Evolutionary conservation across 1,284 basidiomycete genomes (phyloP).

Genomic region (Neonothopanus nambi): DNA sequence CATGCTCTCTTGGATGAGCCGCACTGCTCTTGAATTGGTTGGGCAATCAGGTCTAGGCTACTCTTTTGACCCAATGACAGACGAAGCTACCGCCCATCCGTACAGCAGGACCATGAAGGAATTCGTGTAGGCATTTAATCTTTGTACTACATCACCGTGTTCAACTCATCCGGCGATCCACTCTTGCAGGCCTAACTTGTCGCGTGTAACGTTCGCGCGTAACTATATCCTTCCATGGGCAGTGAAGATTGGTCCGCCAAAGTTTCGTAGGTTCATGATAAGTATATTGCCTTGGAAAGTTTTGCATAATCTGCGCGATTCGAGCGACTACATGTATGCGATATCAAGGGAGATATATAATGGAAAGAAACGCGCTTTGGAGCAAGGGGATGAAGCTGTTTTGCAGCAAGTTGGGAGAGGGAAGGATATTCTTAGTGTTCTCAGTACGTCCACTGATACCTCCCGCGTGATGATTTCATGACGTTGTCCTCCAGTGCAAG

Average conservation of each 20-base stretch:
- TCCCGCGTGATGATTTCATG: not conserved
- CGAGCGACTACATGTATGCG: conserved; percentile 38
- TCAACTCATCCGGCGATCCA: not conserved
- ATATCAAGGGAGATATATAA: conserved; percentile 38
- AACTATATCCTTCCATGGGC: conserved; percentile 31
- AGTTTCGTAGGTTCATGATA: conserved; percentile 36
- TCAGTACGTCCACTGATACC: conserved; percentile 31
- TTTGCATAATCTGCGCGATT: conserved; percentile 34
- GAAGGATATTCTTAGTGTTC: conserved; percentile 48
- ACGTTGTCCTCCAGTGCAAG: conserved; percentile 27
- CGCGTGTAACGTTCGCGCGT: conserved; percentile 22
- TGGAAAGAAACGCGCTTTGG: conserved; percentile 38
- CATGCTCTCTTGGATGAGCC: conserved; percentile 17
- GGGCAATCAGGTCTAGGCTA: conserved; percentile 37
- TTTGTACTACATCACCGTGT: no score
- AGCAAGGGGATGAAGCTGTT: conserved; percentile 33
- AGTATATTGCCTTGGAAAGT: conserved; percentile 35
- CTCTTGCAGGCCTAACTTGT: not conserved
- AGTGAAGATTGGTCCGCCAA: conserved; percentile 33
- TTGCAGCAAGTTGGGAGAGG: conserved; percentile 33
- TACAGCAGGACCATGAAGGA: conserved; percentile 32
- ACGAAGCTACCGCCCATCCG: conserved; percentile 24
- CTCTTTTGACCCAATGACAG: conserved; percentile 37
- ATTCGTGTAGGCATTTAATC: conserved; percentile 21
- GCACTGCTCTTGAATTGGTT: conserved; percentile 26